A percentile compares a stretch with the other conserved stretches of the same genome.
Conservation (phyloP, 2,329 filamentous ascomycete species). For the Arthrobotrys sphaeroides region DNA sequence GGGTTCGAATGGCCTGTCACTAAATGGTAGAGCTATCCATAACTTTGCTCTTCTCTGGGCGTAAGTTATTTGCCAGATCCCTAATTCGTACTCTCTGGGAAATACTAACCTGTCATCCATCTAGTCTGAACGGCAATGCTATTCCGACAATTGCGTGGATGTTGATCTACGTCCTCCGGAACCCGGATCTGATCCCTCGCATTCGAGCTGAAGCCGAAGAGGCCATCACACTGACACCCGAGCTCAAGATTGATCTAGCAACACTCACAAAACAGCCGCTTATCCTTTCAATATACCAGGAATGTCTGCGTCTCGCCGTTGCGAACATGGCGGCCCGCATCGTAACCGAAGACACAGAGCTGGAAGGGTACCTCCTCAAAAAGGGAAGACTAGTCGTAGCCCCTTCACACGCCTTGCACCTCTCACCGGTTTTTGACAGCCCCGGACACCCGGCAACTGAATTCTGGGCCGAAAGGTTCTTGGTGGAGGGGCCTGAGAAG, state of each 20-base stretch:
- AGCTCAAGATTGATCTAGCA: conserved; percentile 9
- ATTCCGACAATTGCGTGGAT: conserved; percentile 14
- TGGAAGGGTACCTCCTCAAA: conserved; percentile 36
- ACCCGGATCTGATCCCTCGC: conserved; percentile 21
- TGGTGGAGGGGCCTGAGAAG: conserved; percentile 29
- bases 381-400: conserved; percentile 37
- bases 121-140: conserved; percentile 28
- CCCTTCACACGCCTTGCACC: conserved; percentile 26
- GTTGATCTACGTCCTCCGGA: conserved; percentile 33
- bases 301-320: conserved; percentile 29
- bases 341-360: conserved; percentile 20
- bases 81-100: neutral
- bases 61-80: conserved; percentile 13
- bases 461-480: conserved; percentile 44
- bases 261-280: conserved; percentile 24
- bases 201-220: conserved; percentile 23
- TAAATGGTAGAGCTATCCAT: conserved; percentile 10
- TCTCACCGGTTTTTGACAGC: conserved; percentile 28
- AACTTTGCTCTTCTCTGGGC: conserved; percentile 27
- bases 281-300: conserved; percentile 28
- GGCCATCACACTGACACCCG: conserved; percentile 16
- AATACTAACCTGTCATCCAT: neutral
- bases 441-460: conserved; percentile 24
- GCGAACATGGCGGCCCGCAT: conserved; percentile 36
- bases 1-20: neutral